Evolutionary conservation across 2,329 filamentous ascomycete species (phyloP), one percentile per base, ranked within the genome.

Genomic region (Exophiala phaeomuriformis): DNA sequence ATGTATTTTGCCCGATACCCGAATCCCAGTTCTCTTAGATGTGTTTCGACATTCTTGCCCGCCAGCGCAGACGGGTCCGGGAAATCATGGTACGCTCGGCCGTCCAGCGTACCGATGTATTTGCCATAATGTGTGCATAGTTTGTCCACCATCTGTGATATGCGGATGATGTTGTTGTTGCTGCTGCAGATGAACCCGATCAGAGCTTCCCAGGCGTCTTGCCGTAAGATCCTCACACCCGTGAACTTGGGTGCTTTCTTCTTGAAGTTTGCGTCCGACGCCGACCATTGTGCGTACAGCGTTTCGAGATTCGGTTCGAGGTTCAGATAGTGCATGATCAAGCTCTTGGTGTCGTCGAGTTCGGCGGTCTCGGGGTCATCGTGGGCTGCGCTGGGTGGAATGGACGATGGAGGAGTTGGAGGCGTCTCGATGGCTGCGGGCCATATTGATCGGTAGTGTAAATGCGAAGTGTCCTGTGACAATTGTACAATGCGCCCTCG

Each of bases 111-210:
- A 1, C 81, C 87, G 50, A 97, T 80, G 3, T 88, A 74, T 0
- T 83, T 80, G 0, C 93, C 93, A 64, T 96, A 98, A 65, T 94
- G 80, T 30, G 80, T 69, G 67, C 94, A 98, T 8, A 98, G 75
- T 64, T 95, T 97, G 63, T 94, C 84, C 27, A 86, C 90, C 93
- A 98, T 98, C 70, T 94, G 88, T 3, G 88, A 91, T 67, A 98
- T 98, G 37, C 93, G 82, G 1, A 84, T 80, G 56, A 98, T 98
- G 67, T 98, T 96, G 72, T 98, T 98, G 72, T 98, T 98, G 71
- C 90, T 95, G 71, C 90, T 96, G 77, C 93, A 98, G 60, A 98
- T 98, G 70, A 98, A 98, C 52, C 86, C 85, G 28, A 98, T 76
- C 27, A 98, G 76, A 0, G 93, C 84, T 70, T 98, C 93, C 93